Base-by-base conservation (phyloP, 495 filamentous ascomycete species). In the Xylaria bambusicola region DNA sequence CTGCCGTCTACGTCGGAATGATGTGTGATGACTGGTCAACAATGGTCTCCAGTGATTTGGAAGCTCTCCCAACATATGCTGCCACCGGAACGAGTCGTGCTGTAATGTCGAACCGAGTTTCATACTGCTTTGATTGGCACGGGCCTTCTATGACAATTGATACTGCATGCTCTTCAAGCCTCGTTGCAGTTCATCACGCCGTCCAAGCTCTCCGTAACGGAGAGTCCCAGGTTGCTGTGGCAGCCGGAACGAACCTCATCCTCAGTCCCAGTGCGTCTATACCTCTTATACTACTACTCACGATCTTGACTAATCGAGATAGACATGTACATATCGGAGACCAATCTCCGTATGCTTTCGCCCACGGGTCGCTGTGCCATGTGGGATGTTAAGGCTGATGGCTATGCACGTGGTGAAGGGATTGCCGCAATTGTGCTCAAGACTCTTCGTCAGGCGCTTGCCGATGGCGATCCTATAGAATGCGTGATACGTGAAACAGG, bases 391-490 rank as follows among this genome's bases (percentile, higher is more conserved):
- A 51, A 62, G 0, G 88, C 85, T 0, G 75, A 86, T 63, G 88
- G 88, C 0, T 90, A 86, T 65, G 87, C 26, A 0, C 81, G 88
- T 3, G 86, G 74, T 0, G 86, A 90, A 52, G 85, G 76, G 1
- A 54, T 70, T 0, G 77, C 69, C 9, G 74, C 75, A 0, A 36
- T 88, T 0, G 67, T 80, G 3, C 52, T 90, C 7, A 90, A 89
- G 63, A 65, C 66, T 9, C 71, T 88, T 64, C 75, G 17, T 50
- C 74, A 81, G 31, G 87, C 80, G 0, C 42, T 81, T 3, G 46
- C 60, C 3, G 77, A 80, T 51, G 73, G 74, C 4, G 73, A 82
- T 52, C 78, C 79, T 0, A 83, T 89, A 29, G 74, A 83, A 13
- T 79, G 75, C n/a, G 66, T 89, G 5, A 84, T 90, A 56, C 76